Conservation (phyloP, 73 alveolate genomes). For the Symbiodinium pilosum region DNA sequence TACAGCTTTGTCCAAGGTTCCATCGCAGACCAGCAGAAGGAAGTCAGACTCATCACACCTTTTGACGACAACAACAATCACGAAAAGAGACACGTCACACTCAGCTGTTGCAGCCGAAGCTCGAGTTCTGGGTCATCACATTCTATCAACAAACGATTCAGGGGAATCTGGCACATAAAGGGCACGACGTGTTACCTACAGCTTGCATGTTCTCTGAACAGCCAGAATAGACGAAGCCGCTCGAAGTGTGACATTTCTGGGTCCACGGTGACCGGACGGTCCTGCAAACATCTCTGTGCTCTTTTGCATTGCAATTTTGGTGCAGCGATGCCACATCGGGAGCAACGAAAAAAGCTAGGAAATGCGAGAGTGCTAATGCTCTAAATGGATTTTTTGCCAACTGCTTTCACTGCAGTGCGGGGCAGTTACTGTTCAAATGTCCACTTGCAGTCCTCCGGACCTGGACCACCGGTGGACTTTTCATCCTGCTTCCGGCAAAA, state of each 20-base stretch:
- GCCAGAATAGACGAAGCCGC: neutral
- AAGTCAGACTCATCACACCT: slow-evolving; percentile 90
- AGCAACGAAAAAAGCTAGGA: too few species aligned
- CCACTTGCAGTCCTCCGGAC: slow-evolving; percentile 46
- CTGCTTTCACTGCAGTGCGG: too few species aligned
- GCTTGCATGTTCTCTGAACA: too few species aligned
- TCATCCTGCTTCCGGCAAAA: slow-evolving; percentile 65
- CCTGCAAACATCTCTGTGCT: neutral
- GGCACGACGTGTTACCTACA: too few species aligned
- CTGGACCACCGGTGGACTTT: slow-evolving; percentile 94
- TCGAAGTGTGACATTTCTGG: slow-evolving; percentile 65
- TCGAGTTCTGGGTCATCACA: neutral
- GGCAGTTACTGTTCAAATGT: too few species aligned
- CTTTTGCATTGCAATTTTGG: neutral
- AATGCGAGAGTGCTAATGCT: too few species aligned
- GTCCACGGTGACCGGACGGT: slow-evolving; percentile 92
- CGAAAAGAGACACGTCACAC: too few species aligned
- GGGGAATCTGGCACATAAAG: too few species aligned
- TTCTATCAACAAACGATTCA: too few species aligned
- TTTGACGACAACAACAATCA: neutral
- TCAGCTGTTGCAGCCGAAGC: too few species aligned
- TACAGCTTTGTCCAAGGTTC: neutral
- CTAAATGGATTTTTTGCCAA: too few species aligned
- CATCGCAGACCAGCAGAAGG: slow-evolving; percentile 84
- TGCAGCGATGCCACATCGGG: neutral